Conservation (phyloP, 192 early-diverging fungal genomes). For the Lobosporangium transversale region DNA sequence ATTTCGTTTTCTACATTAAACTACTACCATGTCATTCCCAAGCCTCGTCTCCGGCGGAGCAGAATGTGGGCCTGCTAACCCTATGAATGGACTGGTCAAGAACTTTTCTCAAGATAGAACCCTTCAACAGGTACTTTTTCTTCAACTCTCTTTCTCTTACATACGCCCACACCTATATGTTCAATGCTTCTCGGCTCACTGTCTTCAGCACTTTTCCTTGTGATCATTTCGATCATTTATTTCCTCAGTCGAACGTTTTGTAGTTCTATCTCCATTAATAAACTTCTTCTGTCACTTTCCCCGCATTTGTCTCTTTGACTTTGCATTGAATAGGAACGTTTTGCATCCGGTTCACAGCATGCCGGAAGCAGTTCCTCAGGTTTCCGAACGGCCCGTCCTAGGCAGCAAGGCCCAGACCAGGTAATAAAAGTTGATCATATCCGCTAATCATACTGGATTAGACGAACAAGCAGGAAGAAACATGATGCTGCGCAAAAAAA, state of each 20-base stretch:
- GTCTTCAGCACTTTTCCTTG: background rate
- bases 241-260: background rate
- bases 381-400: conserved; percentile 40
- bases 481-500: too few species aligned
- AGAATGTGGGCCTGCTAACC: conserved; percentile 82
- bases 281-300: conserved; percentile 17
- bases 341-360: conserved; percentile 21
- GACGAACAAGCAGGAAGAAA: too few species aligned
- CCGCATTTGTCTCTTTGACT: too few species aligned
- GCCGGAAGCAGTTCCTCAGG: conserved; percentile 41
- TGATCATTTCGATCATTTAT: conserved; percentile 2
- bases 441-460: too few species aligned
- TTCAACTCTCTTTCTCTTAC: background rate
- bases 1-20: background rate
- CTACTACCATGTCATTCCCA: conserved; percentile 58
- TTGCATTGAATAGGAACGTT: conserved; percentile 46
- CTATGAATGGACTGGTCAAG: conserved; percentile 81
- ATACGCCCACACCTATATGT: background rate
- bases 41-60: conserved; percentile 70
- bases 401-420: conserved; percentile 49
- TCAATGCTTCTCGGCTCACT: background rate
- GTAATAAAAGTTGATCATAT: too few species aligned
- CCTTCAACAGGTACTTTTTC: conserved; percentile 73
- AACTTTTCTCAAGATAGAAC: conserved; percentile 81
- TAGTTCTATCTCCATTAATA: background rate